These are phyloP conservation scores for Trichosporon sp. DNA, from an alignment of 1,284 basidiomycete genomes.

Conservation along the genomic window DNA sequence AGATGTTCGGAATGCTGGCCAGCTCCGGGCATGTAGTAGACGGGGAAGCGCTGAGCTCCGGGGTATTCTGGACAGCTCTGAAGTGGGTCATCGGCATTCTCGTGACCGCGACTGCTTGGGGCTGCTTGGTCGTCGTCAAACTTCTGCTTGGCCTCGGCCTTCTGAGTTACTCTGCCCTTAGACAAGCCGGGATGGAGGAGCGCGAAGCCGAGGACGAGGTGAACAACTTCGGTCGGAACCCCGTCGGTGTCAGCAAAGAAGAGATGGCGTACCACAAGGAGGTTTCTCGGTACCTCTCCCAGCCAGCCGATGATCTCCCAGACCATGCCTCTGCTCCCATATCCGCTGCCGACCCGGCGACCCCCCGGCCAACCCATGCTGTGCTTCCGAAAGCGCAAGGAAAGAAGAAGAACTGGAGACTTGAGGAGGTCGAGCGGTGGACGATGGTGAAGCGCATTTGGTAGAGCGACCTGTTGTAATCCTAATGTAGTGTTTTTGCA, in stretches of 20 bases:
- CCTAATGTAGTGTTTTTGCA: conserved; percentile 16
- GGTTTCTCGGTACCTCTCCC: conserved; percentile 64
- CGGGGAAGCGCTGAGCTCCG: conserved; percentile 11
- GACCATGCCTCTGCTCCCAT: conserved; percentile 46
- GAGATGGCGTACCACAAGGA: conserved; percentile 80
- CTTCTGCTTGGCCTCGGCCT: conserved; percentile 81
- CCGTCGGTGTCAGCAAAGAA: conserved; percentile 78
- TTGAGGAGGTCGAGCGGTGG: conserved; percentile 83
- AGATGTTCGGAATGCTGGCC: conserved; percentile 63
- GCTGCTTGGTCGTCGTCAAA: conserved; percentile 78
- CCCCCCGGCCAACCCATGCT: conserved; percentile 42
- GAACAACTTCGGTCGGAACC: conserved; percentile 77
- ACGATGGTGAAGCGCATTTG: conserved; percentile 93
- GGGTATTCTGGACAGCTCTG: conserved; percentile 51
- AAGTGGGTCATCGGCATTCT: conserved; percentile 58
- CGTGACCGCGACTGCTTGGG: conserved; percentile 67
- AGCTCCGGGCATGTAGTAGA: conserved; percentile 43
- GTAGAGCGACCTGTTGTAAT: conserved; percentile 48
- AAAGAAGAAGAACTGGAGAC: conserved; percentile 57
- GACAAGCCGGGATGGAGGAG: conserved; percentile 68
- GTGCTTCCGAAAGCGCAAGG: conserved; percentile 54
- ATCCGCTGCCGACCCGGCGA: not conserved
- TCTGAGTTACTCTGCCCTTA: conserved; percentile 70
- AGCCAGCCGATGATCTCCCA: conserved; percentile 61
- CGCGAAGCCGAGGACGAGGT: conserved; percentile 64